Conservation (phyloP, 2,329 filamentous ascomycete genomes). For the Madurella mycetomatis region DNA sequence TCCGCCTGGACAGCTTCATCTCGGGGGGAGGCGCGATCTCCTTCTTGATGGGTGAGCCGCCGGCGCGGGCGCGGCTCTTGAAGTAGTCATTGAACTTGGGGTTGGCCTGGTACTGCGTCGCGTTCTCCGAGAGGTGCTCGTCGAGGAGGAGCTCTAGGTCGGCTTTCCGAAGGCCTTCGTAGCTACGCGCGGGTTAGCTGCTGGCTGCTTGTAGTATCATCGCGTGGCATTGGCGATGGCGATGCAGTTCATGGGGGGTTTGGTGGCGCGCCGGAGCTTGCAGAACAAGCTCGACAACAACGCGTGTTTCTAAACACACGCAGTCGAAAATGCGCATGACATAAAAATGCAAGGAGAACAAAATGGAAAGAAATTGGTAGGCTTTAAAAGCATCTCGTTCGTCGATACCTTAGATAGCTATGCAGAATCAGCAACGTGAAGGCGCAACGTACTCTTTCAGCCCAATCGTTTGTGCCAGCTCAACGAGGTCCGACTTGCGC, state of each 20-base stretch:
- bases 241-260: neutral
- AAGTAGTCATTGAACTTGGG: conserved; percentile 71
- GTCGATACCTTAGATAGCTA: neutral
- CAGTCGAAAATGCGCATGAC: neutral
- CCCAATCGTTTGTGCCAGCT: conserved; percentile 67
- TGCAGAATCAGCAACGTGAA: conserved; percentile 1
- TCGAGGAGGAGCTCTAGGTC: conserved; percentile 76
- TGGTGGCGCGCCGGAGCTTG: neutral
- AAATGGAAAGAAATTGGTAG: neutral
- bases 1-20: conserved; percentile 45
- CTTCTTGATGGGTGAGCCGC: conserved; percentile 59
- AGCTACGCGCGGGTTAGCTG: conserved; percentile 43
- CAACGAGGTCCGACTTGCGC: conserved; percentile 74
- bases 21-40: conserved; percentile 36
- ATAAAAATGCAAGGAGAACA: neutral
- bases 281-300: neutral
- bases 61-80: conserved; percentile 56
- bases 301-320: neutral
- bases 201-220: neutral
- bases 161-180: conserved; percentile 67
- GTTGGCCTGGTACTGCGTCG: conserved; percentile 58
- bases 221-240: conserved; percentile 1
- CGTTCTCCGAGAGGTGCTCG: conserved; percentile 66
- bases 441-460: conserved; percentile 62
- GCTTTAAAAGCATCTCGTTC: neutral